Evolutionary conservation across 371 early-diverging fungal genomes (phyloP), one percentile per base, ranked within the genome.

Genomic region (Entomophthora muscae): DNA sequence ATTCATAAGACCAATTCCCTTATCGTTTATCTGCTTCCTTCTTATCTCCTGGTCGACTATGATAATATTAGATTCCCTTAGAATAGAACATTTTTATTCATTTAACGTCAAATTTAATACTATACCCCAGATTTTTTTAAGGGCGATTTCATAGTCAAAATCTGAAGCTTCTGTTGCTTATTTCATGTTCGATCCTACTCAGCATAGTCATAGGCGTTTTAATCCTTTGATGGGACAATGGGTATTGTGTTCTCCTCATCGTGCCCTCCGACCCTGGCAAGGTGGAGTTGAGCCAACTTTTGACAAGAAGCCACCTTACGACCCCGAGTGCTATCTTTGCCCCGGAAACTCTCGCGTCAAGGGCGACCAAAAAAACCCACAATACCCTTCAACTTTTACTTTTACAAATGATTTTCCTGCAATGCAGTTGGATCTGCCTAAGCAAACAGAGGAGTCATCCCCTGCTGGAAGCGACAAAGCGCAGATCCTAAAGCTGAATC

Each of bases 211-310:
- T 69, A 78, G 86, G 32, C 83, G 96, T 3, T 88, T 77, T 78
- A 95, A 95, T 68, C 93, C 94, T 23, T 72, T 95, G 62, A 86
- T 85, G 1, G 75, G 81, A 58, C 76, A 86, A 0, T 95, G 93
- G 93, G 89, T 94, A 17, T 77, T 94, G 24, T 90, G 91, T 71
- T 93, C 93, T 7, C 96, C 96, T 13, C 96, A 96, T 69, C 84
- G 96, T 29, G 86, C 90, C 26, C 86, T 88, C 66, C 79, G 96
- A 52, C 96, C 96, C 13, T 96, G 96, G 96, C 84, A 82, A 66
- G 92, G 92, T 63, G 78, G 83, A 61, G 78, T 78, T 42, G 83
- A 84, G 65, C 68, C 75, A 1, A 66, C 74, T 17, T 65, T 68
- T n/a, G 59, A 63, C 29, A 64, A 72, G n/a, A 70, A 72, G 1